phyloP scores from a whole-genome alignment of 192 early-diverging fungal species.

The Podila epicladia region DNA sequence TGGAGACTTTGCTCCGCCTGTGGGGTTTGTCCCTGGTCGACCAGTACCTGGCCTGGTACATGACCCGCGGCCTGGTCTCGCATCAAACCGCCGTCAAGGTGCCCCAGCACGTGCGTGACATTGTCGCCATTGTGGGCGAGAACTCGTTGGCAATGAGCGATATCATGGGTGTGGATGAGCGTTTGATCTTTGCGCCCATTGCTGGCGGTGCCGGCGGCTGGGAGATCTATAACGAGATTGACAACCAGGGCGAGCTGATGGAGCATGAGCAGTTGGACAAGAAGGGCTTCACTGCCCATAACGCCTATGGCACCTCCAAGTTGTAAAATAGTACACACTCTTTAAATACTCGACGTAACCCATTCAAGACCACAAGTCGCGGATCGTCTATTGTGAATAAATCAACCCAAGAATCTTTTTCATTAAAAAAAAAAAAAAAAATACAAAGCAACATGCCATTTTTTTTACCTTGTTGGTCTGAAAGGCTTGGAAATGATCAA shows the following conservation, averaged over 20 bases:
- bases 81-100: conserved; percentile 57
- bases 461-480: too few relatives aligned
- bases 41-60: conserved; percentile 66
- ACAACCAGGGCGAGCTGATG: conserved; percentile 70
- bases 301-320: conserved; percentile 44
- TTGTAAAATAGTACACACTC: conserved; percentile 19
- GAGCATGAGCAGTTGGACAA: conserved; percentile 21
- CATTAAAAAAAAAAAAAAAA: too few relatives aligned
- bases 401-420: too few relatives aligned
- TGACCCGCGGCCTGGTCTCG: conserved; percentile 59
- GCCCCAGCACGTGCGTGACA: conserved; percentile 52
- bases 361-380: too few relatives aligned
- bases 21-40: conserved; percentile 63
- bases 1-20: conserved; percentile 58
- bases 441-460: too few relatives aligned
- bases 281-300: conserved; percentile 46
- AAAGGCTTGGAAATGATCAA: too few relatives aligned
- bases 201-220: conserved; percentile 66
- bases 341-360: too few relatives aligned
- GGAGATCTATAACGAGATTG: conserved; percentile 69
- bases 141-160: conserved; percentile 61
- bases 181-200: conserved; percentile 75
- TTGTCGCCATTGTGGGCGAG: conserved; percentile 63
- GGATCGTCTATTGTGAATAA: too few relatives aligned
- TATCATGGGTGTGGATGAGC: conserved; percentile 66